Evolutionary conservation across 2,329 filamentous ascomycete genomes (phyloP), one percentile per base, ranked within the genome.

Genomic region (Karstenula rhodostoma): DNA sequence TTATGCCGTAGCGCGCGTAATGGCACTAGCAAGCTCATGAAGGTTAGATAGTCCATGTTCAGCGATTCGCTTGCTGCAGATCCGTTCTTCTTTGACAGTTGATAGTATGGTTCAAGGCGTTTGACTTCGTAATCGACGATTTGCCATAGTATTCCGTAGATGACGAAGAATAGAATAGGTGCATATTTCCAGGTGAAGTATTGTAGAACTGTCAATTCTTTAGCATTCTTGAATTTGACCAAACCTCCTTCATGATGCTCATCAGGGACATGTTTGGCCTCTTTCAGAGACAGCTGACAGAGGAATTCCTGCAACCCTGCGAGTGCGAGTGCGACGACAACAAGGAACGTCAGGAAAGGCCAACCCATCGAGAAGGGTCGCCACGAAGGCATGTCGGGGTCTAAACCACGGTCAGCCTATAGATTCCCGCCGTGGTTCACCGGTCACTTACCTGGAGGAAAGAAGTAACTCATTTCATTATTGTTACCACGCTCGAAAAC

Each of bases 1-100:
- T 82, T 83, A 63, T 86, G 84, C 61, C 81, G 81, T 2, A 91
- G 69, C 1, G 90, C 89, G 48, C 84, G 82, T 4, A 92, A 75
- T 0, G 90, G 90, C 2, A 89, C 83, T 42, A 89, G 76, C 68
- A 90, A 87, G 68, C 84, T 88, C 78, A 89, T 86, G 66, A 87
- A 84, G 5, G 89, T 91, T 47, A 91, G 83, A 61, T 93, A 93
- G 73, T 92, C 89, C 62, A 91, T 89, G 64, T 92, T 92, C 69
- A 93, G 85, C 0, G 88, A 90, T 70, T 77, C 76, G 13, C 68
- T 73, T 13, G 81, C 68, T 17, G 69, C 81, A 58, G 73, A 79
- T 58, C 74, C 73, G 22, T 66, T 70, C 55, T 65, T 74, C 57
- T 70, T 73, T 50, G 70, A 81, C 3, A 79, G 64, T 44, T 79